phyloP scores from a whole-genome alignment of 768 basidiomycete species.

The Calocera viscosa region DNA sequence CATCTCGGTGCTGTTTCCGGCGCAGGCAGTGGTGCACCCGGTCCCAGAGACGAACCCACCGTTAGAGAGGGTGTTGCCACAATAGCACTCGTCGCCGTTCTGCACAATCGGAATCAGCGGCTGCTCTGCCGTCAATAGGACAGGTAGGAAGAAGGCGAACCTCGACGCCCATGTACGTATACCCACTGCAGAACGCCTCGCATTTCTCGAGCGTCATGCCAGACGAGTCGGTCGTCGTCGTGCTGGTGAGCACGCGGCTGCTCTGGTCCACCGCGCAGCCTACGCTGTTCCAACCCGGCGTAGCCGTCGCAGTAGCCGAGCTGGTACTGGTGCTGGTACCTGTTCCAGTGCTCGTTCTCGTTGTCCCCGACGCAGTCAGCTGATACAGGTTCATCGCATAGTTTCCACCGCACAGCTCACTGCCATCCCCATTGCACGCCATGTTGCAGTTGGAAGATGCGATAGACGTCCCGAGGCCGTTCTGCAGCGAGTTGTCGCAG shows the following conservation, averaged over 20 bases:
- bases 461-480: background rate
- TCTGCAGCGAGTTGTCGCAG: background rate
- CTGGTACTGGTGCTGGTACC: background rate
- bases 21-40: background rate
- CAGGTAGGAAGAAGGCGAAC: background rate
- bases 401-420: background rate
- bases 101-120: background rate
- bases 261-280: background rate
- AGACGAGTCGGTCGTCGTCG: background rate
- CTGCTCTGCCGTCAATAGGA: background rate
- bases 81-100: background rate
- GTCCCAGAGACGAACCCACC: background rate
- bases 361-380: background rate
- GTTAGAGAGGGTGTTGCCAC: background rate
- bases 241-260: background rate
- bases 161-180: background rate
- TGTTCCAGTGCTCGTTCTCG: background rate
- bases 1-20: background rate
- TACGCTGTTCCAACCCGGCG: background rate
- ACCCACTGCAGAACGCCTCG: background rate
- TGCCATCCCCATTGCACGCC: background rate
- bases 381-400: background rate
- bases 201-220: background rate
- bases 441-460: background rate
- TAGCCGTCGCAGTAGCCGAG: background rate